phyloP scores from a whole-genome alignment of 805 yeast species.

The Osmozyma mogii region DNA sequence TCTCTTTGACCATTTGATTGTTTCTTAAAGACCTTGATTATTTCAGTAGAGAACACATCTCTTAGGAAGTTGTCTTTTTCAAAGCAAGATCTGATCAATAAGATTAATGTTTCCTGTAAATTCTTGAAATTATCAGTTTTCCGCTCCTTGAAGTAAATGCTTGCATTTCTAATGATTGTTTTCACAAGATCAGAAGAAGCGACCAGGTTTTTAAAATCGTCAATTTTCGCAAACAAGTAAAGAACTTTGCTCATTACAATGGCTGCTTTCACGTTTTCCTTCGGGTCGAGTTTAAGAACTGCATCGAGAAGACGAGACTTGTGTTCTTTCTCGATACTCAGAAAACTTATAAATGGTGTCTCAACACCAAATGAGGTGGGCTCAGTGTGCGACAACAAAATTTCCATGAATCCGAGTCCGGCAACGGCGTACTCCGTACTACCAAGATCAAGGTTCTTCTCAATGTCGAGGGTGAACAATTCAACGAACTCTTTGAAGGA shows the following conservation, averaged over 20 bases:
- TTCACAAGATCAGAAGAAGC: constrained; percentile 40
- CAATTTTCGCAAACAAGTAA: constrained; percentile 44
- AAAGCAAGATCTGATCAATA: constrained; percentile 59
- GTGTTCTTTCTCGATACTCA: constrained; percentile 10
- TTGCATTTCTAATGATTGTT: constrained; percentile 38
- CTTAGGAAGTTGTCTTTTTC: constrained; percentile 50
- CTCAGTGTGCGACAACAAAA: constrained; percentile 39
- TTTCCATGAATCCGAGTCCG: constrained; percentile 48
- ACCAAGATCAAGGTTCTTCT: constrained; percentile 11
- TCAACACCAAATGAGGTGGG: constrained; percentile 9
- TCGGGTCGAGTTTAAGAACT: constrained; percentile 30
- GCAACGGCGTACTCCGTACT: constrained; percentile 53
- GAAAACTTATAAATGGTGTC: constrained; percentile 8
- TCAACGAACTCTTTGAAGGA: too few species aligned
- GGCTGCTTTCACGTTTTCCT: constrained; percentile 5
- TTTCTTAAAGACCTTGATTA: constrained; percentile 26
- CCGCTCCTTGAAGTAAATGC: constrained; percentile 19
- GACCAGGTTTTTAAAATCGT: constrained; percentile 31
- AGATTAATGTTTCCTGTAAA: constrained; percentile 29
- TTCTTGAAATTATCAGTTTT: constrained; percentile 4
- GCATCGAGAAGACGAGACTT: constrained; percentile 33
- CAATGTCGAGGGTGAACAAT: constrained; percentile 28
- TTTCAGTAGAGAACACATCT: constrained; percentile 42
- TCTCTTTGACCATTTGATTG: constrained; percentile 4
- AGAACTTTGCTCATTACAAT: constrained; percentile 45